Evolutionary conservation across 2,329 filamentous ascomycete genomes (phyloP).

Genomic region (Ascochyta fabae): DNA sequence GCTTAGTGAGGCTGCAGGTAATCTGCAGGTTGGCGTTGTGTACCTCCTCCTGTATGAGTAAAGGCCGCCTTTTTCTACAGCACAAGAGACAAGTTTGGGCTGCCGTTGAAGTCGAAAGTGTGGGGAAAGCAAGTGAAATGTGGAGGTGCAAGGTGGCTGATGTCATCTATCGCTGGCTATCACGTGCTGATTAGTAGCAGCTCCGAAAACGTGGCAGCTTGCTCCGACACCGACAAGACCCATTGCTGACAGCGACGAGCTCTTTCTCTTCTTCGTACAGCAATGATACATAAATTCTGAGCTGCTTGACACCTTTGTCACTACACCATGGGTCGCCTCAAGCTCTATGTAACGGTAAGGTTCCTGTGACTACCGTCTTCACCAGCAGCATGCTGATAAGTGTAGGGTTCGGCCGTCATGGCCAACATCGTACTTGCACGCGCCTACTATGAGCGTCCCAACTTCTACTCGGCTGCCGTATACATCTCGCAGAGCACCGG

Average conservation of each 20-base stretch:
- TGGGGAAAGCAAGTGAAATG: not conserved
- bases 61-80: no score
- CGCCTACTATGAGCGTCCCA: constrained; percentile 91
- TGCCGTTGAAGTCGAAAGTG: not conserved
- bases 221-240: constrained; percentile 10
- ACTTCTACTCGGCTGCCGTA: constrained; percentile 98
- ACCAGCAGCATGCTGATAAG: constrained; percentile 24
- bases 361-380: not conserved
- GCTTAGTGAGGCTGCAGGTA: no score
- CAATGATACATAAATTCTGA: constrained; percentile 19
- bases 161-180: constrained; percentile 5
- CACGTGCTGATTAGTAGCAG: constrained; percentile 17
- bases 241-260: constrained; percentile 6
- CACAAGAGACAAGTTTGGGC: not conserved
- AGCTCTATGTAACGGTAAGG: constrained; percentile 45
- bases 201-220: constrained; percentile 21
- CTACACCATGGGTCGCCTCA: constrained; percentile 41
- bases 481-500: constrained; percentile 96
- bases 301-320: constrained; percentile 9
- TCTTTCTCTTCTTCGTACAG: constrained; percentile 16
- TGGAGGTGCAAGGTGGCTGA: constrained; percentile 10
- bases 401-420: constrained; percentile 73
- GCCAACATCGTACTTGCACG: constrained; percentile 84
- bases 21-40: no score
- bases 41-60: no score